Base-by-base conservation (phyloP, 768 basidiomycete species). In the Hemileccinum impolitum region DNA sequence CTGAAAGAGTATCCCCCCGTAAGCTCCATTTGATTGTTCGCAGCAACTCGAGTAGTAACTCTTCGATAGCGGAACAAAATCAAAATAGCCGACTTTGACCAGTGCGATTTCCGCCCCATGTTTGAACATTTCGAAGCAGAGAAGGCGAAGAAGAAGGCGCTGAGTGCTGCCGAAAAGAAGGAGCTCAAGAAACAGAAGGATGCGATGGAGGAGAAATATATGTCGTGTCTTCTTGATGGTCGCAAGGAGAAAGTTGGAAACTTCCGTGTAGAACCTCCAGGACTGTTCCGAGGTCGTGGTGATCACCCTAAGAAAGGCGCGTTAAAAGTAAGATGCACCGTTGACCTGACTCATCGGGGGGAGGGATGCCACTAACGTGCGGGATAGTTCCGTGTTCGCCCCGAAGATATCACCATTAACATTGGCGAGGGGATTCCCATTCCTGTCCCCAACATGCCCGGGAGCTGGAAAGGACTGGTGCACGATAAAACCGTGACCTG, bases 161-260 rank as follows among this genome's bases (percentile, higher is more conserved):
- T 97, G 74, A 82, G 85, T 25, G 47, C 79, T 6, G 85, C 88
- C 6, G 90, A 95, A 69, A 98, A 97, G 79, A 97, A 97, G 68
- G 86, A 82, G 51, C 67, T 84, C 38, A 97, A 97, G 75, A 87
- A 86, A 58, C 78, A 76, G 47, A 91, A 85, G 66, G 94, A 97
- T 47, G 80, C 81, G 25, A 61, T 84, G 51, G 96, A 98, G 69
- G 82, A 81, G 42, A 87, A 86, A 54, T 97, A 94, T 68, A 82
- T 80, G 18, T 78, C 79, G 21, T 97, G 95, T 69, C 62, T 85
- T n/a, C 80, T 99, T 30, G 93, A 99, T 61, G 95, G 95, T 12
- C 85, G 94, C 45, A 95, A 93, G 71, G 96, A 99, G 74, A 98
- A 97, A 68, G 82, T 97, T 41, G 96, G 96, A 34, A 99, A 98